A percentile compares a stretch with the other conserved stretches of the same genome.
These are phyloP conservation scores for Penicillium sclerotigenum DNA, from an alignment of 2,329 filamentous ascomycete genomes.

Conservation along the genomic window DNA sequence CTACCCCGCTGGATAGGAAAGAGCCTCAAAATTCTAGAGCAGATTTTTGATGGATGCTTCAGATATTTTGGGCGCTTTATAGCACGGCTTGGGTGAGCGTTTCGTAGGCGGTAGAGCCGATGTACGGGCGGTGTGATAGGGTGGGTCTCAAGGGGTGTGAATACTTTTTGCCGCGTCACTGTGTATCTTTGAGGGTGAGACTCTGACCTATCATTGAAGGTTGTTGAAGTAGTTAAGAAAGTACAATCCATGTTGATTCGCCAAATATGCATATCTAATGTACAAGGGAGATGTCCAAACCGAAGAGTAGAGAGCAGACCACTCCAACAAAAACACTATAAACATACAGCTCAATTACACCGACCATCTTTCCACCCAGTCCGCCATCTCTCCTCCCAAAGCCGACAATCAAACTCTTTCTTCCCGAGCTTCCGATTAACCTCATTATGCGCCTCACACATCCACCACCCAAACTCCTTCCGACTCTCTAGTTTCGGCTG, in stretches of 20 bases:
- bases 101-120: no score
- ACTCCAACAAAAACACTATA: background rate
- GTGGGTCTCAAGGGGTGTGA: no score
- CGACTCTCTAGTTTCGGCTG: slow-evolving; percentile 58
- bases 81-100: no score
- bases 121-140: no score
- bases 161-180: no score
- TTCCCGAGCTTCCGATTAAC: slow-evolving; percentile 77
- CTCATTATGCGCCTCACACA: slow-evolving; percentile 52
- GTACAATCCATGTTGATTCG: slow-evolving; percentile 2
- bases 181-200: no score
- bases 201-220: no score
- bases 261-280: slow-evolving; percentile 7
- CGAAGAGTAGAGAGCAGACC: slow-evolving; percentile 10
- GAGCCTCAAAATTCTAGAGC: no score
- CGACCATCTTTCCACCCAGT: slow-evolving; percentile 74
- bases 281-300: slow-evolving; percentile 14
- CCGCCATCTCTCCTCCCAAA: slow-evolving; percentile 92
- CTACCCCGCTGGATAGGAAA: no score
- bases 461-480: slow-evolving; percentile 48
- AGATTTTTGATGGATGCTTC: no score
- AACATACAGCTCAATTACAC: slow-evolving; percentile 51
- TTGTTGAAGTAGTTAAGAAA: background rate
- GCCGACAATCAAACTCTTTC: slow-evolving; percentile 79
- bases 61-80: no score